phyloP scores from a whole-genome alignment of 371 early-diverging fungal genomes.

The Mucor ambiguus region DNA sequence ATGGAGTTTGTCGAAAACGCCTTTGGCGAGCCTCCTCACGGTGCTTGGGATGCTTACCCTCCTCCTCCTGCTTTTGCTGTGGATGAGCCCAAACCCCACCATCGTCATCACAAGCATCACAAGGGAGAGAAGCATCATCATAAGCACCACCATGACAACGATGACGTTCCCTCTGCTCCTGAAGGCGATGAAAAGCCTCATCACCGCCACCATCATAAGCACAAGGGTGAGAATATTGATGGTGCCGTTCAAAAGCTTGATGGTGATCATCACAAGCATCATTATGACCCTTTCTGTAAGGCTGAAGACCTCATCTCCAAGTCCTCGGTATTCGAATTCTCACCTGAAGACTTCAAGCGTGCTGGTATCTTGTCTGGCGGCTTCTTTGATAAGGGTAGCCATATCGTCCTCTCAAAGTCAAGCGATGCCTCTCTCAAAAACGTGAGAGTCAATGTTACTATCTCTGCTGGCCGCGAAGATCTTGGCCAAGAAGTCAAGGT shows the following conservation, averaged over 20 bases:
- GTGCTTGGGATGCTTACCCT: neutral
- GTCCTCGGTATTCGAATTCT: constrained; percentile 23
- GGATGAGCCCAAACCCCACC: neutral
- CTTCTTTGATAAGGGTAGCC: constrained; percentile 19
- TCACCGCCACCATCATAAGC: constrained; percentile 10
- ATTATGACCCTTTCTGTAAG: constrained; percentile 21
- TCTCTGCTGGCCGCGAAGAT: constrained; percentile 21
- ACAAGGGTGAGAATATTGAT: neutral
- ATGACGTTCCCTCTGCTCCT: neutral
- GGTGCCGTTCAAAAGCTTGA: neutral
- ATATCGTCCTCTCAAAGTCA: constrained; percentile 20
- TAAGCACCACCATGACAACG: neutral
- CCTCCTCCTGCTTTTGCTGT: constrained; percentile 1
- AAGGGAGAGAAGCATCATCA: constrained; percentile 7
- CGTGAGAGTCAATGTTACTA: constrained; percentile 27
- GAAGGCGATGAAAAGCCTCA: neutral
- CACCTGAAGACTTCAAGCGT: constrained; percentile 24
- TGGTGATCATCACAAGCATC: constrained; percentile 5
- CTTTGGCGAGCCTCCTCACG: constrained; percentile 2
- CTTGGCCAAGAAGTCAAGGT: constrained; percentile 19
- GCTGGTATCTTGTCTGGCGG: constrained; percentile 20
- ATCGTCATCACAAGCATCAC: constrained; percentile 11
- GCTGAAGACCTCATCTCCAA: constrained; percentile 12
- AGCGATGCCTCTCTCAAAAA: constrained; percentile 14
- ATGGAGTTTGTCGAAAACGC: constrained; percentile 9